phyloP scores from a whole-genome alignment of 169 alveolate species.

The Toxoplasma gondii region DNA sequence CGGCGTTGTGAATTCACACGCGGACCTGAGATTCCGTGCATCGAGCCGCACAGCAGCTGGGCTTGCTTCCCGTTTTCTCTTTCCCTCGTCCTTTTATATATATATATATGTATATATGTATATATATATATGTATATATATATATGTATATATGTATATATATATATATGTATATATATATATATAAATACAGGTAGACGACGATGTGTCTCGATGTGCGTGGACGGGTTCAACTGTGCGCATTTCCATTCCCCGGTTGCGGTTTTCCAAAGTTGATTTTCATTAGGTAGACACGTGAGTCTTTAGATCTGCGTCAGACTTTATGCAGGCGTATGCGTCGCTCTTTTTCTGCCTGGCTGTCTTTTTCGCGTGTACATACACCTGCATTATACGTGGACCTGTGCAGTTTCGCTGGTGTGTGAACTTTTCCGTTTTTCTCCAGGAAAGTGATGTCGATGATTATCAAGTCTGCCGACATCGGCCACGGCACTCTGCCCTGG shows the following conservation, averaged over 20 bases:
- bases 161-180: background rate
- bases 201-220: no score
- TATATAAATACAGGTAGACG: background rate
- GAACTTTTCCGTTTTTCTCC: background rate
- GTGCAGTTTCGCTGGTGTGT: no score
- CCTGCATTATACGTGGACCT: background rate
- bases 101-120: background rate
- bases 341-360: background rate
- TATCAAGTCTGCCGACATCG: constrained; percentile 92
- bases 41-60: no score
- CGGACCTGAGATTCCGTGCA: no score
- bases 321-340: background rate
- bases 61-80: no score
- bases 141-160: background rate
- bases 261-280: no score
- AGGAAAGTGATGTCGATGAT: constrained; percentile 75
- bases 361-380: background rate
- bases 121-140: background rate
- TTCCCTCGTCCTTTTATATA: no score
- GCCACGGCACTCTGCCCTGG: constrained; percentile 89
- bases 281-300: no score
- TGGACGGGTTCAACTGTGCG: no score
- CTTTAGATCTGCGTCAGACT: no score
- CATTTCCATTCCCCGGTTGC: no score
- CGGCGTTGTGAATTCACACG: no score